Base-by-base conservation (phyloP, 441 rosid genomes). In the Populus hybrid region DNA sequence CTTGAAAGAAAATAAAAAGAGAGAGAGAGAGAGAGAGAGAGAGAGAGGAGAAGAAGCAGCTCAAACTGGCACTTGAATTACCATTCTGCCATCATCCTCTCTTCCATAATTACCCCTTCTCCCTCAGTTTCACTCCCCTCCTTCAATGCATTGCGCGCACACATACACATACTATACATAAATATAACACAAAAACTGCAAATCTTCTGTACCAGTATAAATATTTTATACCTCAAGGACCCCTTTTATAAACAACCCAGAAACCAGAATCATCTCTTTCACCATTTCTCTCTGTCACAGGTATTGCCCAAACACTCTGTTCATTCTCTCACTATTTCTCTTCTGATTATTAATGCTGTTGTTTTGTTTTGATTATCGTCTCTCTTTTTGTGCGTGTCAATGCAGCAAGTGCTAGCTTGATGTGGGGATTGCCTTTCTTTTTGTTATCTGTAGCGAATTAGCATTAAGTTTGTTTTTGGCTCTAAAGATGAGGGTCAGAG, bases 401-500 rank as follows among this genome's bases (percentile, higher is more conserved):
- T 69, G 72, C 74, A 32, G 72, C 76, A 14, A 57, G 9, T 32
- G 59, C 67, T 75, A 57, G 65, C 70, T 81, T 68, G 71, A 5
- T 79, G 38, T 73, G 78, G 46, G 71, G 35, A 21, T 63, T 64
- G 50, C 50, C 14, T 10, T 40, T 40, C 50, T 40, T 40, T 40
- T 40, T 53, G 12, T 24, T 23, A 53, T 1, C 67, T 42, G 75
- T 36, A 66, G 4, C 64, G 69, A 82, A 71, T 67, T 79, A 8
- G 53, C 36, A 73, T 63, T 2, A 9, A 63, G 26, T 72, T 42
- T 35, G 23, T 69, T 81, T 26, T 70, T 69, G 78, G 70, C 64
- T 67, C 69, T 83, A 85, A 88, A 81, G 85, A 95, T 95, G 99
- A 88, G 98, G 79, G 95, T 92, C 71, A 95, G 85, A 85, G 99